Evolutionary conservation across 768 basidiomycete genomes (phyloP).

Genomic region (Rhodosporidiobolus odoratus): DNA sequence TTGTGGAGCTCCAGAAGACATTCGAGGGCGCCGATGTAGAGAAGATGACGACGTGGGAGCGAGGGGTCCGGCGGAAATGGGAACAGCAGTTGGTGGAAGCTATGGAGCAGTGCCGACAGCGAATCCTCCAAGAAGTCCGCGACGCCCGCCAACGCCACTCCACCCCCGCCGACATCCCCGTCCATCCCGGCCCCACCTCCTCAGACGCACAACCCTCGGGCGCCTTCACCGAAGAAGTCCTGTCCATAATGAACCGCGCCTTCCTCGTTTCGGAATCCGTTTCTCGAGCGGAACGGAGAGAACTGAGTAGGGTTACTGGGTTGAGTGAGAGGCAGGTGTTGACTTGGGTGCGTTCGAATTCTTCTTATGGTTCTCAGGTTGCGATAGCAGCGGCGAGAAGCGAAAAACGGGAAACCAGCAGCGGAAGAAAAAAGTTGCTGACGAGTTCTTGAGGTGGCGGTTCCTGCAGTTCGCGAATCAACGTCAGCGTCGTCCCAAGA

Average conservation of each 20-base stretch:
- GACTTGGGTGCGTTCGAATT: conserved; percentile 11
- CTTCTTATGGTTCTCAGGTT: background rate
- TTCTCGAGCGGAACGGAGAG: conserved; percentile 7
- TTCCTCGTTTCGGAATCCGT: conserved; percentile 1
- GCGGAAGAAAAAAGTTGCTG: background rate
- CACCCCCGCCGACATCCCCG: background rate
- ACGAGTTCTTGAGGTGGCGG: background rate
- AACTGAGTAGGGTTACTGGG: conserved; percentile 6
- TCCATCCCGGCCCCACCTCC: background rate
- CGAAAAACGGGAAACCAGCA: background rate
- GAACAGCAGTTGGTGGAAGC: background rate
- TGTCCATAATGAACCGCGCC: conserved; percentile 11
- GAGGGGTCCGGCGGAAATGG: too few species aligned
- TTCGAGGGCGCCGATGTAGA: too few species aligned
- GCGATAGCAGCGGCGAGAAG: conserved; percentile 1
- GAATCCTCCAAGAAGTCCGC: conserved; percentile 9
- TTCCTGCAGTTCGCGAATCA: conserved; percentile 27
- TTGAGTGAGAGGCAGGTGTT: conserved; percentile 21
- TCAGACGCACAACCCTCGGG: background rate
- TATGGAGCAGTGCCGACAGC: too few species aligned
- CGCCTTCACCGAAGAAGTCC: conserved; percentile 13
- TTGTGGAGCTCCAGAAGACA: too few species aligned
- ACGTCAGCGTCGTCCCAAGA: conserved; percentile 17
- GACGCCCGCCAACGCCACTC: conserved; percentile 13
- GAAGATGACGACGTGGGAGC: too few species aligned